Evolutionary conservation across 2,329 filamentous ascomycete genomes (phyloP).

Genomic region (Pyrenophora teres): DNA sequence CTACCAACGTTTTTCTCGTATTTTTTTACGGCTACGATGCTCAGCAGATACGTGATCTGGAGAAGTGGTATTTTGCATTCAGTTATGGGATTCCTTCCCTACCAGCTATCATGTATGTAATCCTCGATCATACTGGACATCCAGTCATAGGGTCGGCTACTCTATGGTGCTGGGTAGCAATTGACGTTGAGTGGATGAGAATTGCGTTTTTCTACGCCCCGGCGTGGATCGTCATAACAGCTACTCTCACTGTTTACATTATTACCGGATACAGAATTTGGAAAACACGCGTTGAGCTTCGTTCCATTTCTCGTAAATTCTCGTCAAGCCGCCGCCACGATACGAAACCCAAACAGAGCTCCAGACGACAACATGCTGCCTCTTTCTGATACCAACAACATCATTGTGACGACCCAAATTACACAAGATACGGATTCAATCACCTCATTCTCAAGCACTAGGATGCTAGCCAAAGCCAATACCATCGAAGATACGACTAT

Average conservation of each 20-base stretch:
- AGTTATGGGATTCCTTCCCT: constrained; percentile 77
- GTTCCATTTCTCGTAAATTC: constrained; percentile 24
- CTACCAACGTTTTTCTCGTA: constrained; percentile 79
- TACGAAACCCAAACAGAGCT: background rate
- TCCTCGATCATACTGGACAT: constrained; percentile 59
- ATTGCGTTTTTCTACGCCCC: constrained; percentile 76
- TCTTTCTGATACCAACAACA: constrained; percentile 51
- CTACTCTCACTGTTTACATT: constrained; percentile 69
- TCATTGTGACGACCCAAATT: constrained; percentile 63
- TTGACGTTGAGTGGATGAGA: constrained; percentile 71
- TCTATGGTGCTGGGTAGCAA: constrained; percentile 80
- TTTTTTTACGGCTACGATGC: constrained; percentile 77
- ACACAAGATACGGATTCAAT: constrained; percentile 49
- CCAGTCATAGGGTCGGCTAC: constrained; percentile 75
- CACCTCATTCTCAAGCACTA: constrained; percentile 38
- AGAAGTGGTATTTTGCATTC: constrained; percentile 69
- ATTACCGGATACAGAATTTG: constrained; percentile 70
- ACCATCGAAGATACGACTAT: too few relatives aligned
- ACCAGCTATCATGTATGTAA: constrained; percentile 69
- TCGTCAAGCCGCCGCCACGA: constrained; percentile 8
- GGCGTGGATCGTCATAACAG: constrained; percentile 64
- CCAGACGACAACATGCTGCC: constrained; percentile 49
- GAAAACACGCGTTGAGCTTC: constrained; percentile 64
- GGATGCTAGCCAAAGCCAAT: constrained; percentile 8
- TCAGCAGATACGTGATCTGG: constrained; percentile 66